Base-by-base conservation (phyloP, 1,139 yeast species). In the Saccharomyces pastorianus region DNA sequence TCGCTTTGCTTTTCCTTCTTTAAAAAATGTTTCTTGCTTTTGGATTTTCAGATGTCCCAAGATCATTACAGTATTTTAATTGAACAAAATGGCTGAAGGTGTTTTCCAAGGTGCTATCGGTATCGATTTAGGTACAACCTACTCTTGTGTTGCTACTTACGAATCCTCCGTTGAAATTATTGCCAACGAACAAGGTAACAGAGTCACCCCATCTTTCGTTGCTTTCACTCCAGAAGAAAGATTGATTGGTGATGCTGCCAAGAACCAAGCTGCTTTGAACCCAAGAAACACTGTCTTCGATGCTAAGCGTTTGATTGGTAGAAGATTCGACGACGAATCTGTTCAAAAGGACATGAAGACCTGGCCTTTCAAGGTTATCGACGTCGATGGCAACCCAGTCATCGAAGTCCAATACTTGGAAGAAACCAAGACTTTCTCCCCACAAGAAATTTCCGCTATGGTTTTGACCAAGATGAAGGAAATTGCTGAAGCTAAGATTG, bases 171-270 rank as follows among this genome's bases (percentile, higher is more conserved):
- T 74, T 69, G 96, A 89, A 78, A 90, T 90, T 76, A 89, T 90
- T 78, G 96, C 96, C 77, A 90, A 90, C 82, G 97, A 90, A 79
- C 96, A 90, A 83, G 97, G 97, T 85, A 89, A 89, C 91, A 88
- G 97, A 82, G 95, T 88, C 73, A 90, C 97, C 70, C 97, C 97
- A 73, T 90, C 96, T 64, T 90, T 88, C 82, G 96, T 90, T 74
- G 97, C 96, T 68, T 90, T 90, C 88, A 88, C 95, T 72, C 85
- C 87, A 74, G 91, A 88, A 80, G 97, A 90, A 83, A 51, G 53
- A 51, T 51, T 51, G 50, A 51, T 51, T 23, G 53, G 53, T 51
- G 53, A 51, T 47, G 96, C 96, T 73, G 97, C 97, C 74, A 90
- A 90, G 89, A 90, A 90, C 79, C 97, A 90, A 81, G 96, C 96